phyloP scores from a whole-genome alignment of 2,329 filamentous ascomycete species.

The Aulographum hederae region DNA sequence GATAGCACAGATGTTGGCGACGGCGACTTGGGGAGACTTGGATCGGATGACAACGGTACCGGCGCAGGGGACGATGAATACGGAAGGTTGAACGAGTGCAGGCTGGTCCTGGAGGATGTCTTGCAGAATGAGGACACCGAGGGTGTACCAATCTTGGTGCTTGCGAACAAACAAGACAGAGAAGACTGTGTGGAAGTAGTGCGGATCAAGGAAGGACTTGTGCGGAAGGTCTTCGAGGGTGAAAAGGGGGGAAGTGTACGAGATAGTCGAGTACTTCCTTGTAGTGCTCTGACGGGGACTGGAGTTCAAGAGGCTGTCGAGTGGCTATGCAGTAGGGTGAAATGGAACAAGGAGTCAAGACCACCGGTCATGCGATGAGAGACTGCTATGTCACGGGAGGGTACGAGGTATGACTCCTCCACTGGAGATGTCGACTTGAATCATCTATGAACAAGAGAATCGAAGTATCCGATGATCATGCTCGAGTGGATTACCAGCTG shows the following conservation, averaged over 20 bases:
- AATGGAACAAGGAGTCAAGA: constrained; percentile 89
- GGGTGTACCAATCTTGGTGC: constrained; percentile 75
- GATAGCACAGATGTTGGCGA: constrained; percentile 89
- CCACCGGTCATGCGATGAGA: constrained; percentile 87
- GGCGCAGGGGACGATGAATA: constrained; percentile 14
- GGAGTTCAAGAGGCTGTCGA: constrained; percentile 93
- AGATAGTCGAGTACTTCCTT: constrained; percentile 77
- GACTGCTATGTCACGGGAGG: too few species aligned
- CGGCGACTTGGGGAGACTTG: constrained; percentile 42
- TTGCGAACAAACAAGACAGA: constrained; percentile 95
- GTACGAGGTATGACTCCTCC: too few species aligned
- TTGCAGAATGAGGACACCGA: constrained; percentile 74
- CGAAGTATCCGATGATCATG: too few species aligned
- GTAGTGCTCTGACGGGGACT: constrained; percentile 68
- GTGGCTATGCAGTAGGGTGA: constrained; percentile 80
- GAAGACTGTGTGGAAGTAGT: constrained; percentile 98
- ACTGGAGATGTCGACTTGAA: too few species aligned
- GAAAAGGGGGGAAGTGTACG: constrained; percentile 73
- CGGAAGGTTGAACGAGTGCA: constrained; percentile 68
- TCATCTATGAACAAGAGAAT: too few species aligned
- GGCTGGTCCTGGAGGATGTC: constrained; percentile 75
- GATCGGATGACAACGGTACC: constrained; percentile 10
- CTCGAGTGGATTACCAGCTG: too few species aligned
- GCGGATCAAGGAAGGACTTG: constrained; percentile 87
- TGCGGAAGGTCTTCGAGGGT: constrained; percentile 89